phyloP scores from a whole-genome alignment of 2,329 filamentous ascomycete genomes.

The Diplodia sapinea region DNA sequence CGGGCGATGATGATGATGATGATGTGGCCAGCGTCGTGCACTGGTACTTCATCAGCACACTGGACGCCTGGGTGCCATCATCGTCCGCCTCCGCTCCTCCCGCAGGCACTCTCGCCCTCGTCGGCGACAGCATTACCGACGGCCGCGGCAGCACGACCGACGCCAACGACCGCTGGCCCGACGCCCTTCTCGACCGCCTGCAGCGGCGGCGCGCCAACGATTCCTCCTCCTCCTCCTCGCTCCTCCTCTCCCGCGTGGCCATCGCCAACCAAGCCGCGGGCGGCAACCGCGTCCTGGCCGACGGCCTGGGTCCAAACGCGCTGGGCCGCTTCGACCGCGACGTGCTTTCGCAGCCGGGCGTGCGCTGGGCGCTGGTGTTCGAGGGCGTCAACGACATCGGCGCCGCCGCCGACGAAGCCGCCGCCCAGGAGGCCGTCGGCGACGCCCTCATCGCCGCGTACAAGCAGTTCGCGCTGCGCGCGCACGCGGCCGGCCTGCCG shows the following conservation, averaged over 20 bases:
- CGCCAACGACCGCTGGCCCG: slow-evolving; percentile 59
- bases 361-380: slow-evolving; percentile 68
- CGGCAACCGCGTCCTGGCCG: slow-evolving; percentile 66
- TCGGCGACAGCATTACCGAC: slow-evolving; percentile 71
- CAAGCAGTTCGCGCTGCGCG: slow-evolving; percentile 61
- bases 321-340: slow-evolving; percentile 68
- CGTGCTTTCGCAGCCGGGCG: slow-evolving; percentile 62
- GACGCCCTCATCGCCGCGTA: slow-evolving; percentile 63
- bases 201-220: neutral
- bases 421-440: slow-evolving; percentile 56
- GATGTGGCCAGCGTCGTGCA: slow-evolving; percentile 50
- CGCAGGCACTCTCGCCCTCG: slow-evolving; percentile 57
- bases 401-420: slow-evolving; percentile 51
- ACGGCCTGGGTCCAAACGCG: slow-evolving; percentile 67
- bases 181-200: slow-evolving; percentile 35
- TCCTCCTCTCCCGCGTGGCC: slow-evolving; percentile 56
- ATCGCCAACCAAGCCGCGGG: slow-evolving; percentile 71
- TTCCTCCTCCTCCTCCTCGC: slow-evolving; percentile 42
- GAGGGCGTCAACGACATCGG: slow-evolving; percentile 75
- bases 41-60: slow-evolving; percentile 60
- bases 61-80: slow-evolving; percentile 61
- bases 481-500: slow-evolving; percentile 61
- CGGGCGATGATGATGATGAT: neutral
- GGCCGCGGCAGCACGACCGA: slow-evolving; percentile 66
- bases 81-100: slow-evolving; percentile 28